phyloP scores from a whole-genome alignment of 306 rosid genomes.

The Lathyrus oleraceus region DNA sequence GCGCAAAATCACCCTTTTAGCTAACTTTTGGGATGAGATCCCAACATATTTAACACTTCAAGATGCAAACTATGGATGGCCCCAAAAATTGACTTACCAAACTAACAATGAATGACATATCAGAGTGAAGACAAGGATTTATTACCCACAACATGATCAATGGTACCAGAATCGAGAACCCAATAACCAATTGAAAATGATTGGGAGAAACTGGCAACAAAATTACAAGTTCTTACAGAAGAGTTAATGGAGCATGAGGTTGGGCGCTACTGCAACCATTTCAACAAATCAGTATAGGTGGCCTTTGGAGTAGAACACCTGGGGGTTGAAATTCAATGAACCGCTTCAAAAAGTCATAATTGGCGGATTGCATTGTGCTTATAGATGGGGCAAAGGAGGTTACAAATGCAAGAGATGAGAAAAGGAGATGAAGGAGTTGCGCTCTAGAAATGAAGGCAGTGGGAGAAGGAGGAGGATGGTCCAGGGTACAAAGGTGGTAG shows the following conservation, averaged over 20 bases:
- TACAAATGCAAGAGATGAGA: constrained; percentile 20
- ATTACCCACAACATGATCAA: neutral
- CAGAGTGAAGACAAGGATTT: neutral
- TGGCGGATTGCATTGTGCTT: neutral
- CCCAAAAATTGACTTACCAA: neutral
- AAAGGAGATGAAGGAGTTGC: neutral
- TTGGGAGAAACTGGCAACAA: neutral
- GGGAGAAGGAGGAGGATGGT: neutral
- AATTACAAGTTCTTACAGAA: neutral
- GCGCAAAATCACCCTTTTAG: too few relatives aligned
- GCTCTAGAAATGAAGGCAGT: neutral
- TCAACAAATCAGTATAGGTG: neutral
- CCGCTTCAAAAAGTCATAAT: neutral
- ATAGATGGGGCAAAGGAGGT: neutral
- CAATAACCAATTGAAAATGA: neutral
- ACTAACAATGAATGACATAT: neutral
- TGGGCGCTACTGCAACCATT: neutral
- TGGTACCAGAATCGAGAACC: neutral
- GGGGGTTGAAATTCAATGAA: neutral
- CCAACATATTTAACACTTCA: too few relatives aligned
- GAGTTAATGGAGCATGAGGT: neutral
- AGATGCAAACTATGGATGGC: too few relatives aligned
- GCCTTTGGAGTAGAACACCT: neutral
- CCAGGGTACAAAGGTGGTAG: too few relatives aligned
- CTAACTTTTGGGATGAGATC: too few relatives aligned